Percentiles rank a stretch among this genome's conserved stretches.
Evolutionary conservation across 495 filamentous ascomycete genomes (phyloP).

Genomic region (Aspergillus heteromorphus): DNA sequence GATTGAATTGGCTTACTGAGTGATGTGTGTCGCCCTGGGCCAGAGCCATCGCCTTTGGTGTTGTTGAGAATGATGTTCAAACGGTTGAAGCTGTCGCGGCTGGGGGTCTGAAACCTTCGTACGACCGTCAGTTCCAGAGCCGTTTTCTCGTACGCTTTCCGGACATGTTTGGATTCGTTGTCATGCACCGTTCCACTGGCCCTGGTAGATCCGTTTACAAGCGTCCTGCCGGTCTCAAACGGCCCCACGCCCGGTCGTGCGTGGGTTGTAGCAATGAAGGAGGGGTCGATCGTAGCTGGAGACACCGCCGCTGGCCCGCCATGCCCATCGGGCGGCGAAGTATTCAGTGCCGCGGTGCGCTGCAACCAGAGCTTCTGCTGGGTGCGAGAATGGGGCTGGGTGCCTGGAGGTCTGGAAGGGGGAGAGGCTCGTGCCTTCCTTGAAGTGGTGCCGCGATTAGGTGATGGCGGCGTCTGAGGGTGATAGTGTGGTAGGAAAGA

Average conservation of each 20-base stretch:
- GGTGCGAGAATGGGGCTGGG: constrained; percentile 39
- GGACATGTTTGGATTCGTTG: constrained; percentile 37
- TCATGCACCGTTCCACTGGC: constrained; percentile 28
- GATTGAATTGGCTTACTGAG: constrained; percentile 36
- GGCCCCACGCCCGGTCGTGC: constrained; percentile 22
- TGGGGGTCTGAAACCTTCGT: constrained; percentile 40
- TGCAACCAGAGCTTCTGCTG: constrained; percentile 48
- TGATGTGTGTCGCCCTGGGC: constrained; percentile 15
- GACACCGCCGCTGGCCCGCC: constrained; percentile 24
- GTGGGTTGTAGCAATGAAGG: constrained; percentile 24
- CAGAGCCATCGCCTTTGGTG: constrained; percentile 11
- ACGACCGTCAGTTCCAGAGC: constrained; percentile 40
- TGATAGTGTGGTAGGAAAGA: constrained; percentile 47
- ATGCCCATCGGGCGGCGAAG: constrained; percentile 43
- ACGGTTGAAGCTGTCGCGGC: constrained; percentile 37
- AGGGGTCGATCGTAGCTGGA: constrained; percentile 31
- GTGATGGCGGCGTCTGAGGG: constrained; percentile 42
- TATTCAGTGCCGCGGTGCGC: constrained; percentile 42
- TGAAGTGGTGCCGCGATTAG: constrained; percentile 17
- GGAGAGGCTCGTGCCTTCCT: constrained; percentile 25
- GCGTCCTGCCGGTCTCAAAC: constrained; percentile 29
- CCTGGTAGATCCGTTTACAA: constrained; percentile 30
- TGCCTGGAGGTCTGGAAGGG: constrained; percentile 31
- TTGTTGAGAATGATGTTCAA: constrained; percentile 25
- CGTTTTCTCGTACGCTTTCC: constrained; percentile 42